phyloP scores from a whole-genome alignment of 495 filamentous ascomycete species.

The Hyaloscypha finlandica region DNA sequence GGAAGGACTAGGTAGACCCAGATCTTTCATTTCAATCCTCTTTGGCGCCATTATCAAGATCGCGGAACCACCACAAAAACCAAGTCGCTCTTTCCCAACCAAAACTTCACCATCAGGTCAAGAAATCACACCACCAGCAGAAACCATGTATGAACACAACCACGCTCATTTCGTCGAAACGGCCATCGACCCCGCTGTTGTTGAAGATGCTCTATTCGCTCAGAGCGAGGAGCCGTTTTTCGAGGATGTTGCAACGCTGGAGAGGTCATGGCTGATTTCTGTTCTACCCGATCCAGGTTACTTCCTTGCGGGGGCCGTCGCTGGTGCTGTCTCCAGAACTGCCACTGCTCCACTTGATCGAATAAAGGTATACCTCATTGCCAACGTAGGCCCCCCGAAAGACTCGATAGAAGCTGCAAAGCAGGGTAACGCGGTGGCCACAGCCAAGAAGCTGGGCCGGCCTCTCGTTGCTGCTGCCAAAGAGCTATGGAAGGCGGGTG shows the following conservation, averaged over 20 bases:
- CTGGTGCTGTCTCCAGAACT: constrained; percentile 89
- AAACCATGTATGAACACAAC: constrained; percentile 17
- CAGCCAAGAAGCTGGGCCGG: constrained; percentile 63
- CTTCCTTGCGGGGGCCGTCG: constrained; percentile 91
- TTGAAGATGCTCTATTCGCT: neutral
- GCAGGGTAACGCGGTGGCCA: constrained; percentile 66
- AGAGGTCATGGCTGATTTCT: constrained; percentile 45
- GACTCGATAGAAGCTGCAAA: constrained; percentile 47
- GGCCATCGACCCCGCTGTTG: neutral
- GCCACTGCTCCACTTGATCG: constrained; percentile 94
- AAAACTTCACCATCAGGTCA: neutral
- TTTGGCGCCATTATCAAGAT: constrained; percentile 67
- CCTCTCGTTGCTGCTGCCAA: constrained; percentile 71
- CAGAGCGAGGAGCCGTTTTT: constrained; percentile 1
- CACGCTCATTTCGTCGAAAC: constrained; percentile 18
- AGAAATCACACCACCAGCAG: constrained; percentile 2
- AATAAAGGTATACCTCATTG: constrained; percentile 95
- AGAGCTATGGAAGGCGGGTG: constrained; percentile 82
- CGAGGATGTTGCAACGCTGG: constrained; percentile 5
- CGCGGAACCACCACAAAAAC: constrained; percentile 40
- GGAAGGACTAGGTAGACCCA: constrained; percentile 90
- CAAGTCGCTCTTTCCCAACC: constrained; percentile 1
- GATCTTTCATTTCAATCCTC: constrained; percentile 76
- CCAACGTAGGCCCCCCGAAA: constrained; percentile 68
- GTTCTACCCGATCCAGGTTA: constrained; percentile 66